These are phyloP conservation scores for Cicer yamashitae DNA, from an alignment of 306 rosid species.

Conservation along the genomic window DNA sequence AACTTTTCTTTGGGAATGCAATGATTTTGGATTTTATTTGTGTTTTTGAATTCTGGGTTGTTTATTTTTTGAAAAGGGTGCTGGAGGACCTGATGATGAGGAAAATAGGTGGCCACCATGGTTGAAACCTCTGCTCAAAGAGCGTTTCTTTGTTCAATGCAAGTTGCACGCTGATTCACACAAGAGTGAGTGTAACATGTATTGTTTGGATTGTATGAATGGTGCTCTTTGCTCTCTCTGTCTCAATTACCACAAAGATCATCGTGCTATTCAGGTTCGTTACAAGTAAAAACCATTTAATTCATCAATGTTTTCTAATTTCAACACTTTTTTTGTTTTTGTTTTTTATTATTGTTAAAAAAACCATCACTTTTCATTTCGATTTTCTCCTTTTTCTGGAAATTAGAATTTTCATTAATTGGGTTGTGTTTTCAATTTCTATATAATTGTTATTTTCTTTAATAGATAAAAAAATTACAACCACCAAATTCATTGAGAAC, in stretches of 20 bases:
- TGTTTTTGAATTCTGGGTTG: constrained; percentile 36
- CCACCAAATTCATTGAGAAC: no score
- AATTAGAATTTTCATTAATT: constrained; percentile 24
- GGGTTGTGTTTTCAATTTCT: constrained; percentile 1
- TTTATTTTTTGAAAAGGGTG: constrained; percentile 60
- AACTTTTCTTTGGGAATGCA: constrained; percentile 32
- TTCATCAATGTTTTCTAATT: constrained; percentile 10
- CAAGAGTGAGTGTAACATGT: constrained; percentile 96
- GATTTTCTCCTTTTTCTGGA: constrained; percentile 32
- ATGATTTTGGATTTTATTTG: background rate
- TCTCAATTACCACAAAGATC: constrained; percentile 78
- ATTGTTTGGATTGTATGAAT: constrained; percentile 89
- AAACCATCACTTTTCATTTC: constrained; percentile 13
- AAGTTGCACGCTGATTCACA: constrained; percentile 82
- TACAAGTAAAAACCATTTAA: background rate
- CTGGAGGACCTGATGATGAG: constrained; percentile 85
- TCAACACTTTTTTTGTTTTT: background rate
- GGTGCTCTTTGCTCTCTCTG: constrained; percentile 94
- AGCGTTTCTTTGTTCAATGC: constrained; percentile 91
- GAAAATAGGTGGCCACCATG: constrained; percentile 94
- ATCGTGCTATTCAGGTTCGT: constrained; percentile 84
- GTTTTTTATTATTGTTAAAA: constrained; percentile 5
- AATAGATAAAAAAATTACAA: no score
- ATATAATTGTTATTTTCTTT: no score
- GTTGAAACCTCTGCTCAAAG: constrained; percentile 85